Evolutionary conservation across 2,329 filamentous ascomycete genomes (phyloP).

Genomic region (Bipolaris victoriae): DNA sequence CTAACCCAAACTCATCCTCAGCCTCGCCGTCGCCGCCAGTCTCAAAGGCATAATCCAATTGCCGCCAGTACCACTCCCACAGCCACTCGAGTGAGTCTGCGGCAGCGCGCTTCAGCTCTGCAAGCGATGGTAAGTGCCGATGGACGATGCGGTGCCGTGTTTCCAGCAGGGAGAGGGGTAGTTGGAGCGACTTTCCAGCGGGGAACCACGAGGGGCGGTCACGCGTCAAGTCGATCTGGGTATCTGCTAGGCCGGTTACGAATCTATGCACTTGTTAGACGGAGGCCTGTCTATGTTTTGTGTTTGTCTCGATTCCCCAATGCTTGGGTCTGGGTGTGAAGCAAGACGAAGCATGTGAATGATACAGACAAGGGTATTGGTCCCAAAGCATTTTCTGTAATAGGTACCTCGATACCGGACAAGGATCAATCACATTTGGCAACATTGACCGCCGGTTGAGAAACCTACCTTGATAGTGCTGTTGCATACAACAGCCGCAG

Average conservation of each 20-base stretch:
- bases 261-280: slow-evolving; percentile 59
- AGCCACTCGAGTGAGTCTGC: slow-evolving; percentile 79
- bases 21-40: background rate
- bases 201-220: slow-evolving; percentile 37
- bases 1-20: slow-evolving; percentile 8
- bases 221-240: slow-evolving; percentile 52
- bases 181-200: slow-evolving; percentile 28
- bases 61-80: slow-evolving; percentile 84
- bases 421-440: background rate
- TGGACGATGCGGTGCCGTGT: slow-evolving; percentile 89
- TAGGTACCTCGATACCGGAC: background rate
- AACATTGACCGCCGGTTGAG: no score
- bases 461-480: slow-evolving; percentile 70
- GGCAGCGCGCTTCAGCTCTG: slow-evolving; percentile 72
- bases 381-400: no score
- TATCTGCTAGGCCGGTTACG: slow-evolving; percentile 79
- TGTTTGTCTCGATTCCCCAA: background rate
- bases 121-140: slow-evolving; percentile 79
- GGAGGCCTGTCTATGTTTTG: background rate
- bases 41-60: slow-evolving; percentile 50
- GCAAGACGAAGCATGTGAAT: background rate
- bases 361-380: background rate
- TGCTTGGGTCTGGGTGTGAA: background rate
- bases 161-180: slow-evolving; percentile 79
- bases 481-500: slow-evolving; percentile 73